Conservation (phyloP, 768 basidiomycete species). For the Roridomyces roridus region DNA sequence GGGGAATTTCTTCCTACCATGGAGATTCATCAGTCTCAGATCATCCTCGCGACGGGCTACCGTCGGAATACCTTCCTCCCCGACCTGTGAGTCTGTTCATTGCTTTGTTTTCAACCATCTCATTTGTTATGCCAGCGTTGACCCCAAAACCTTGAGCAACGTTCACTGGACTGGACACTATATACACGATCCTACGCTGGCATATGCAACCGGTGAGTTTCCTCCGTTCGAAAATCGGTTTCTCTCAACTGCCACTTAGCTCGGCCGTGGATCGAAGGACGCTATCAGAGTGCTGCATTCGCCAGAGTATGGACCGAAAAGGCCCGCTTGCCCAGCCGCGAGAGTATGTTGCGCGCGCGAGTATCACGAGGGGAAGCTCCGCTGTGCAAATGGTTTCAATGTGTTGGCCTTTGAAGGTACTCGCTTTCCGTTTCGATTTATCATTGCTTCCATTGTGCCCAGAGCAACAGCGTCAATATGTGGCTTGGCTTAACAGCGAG, state of each 20-base stretch:
- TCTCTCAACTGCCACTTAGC: neutral
- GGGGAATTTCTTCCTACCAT: no score
- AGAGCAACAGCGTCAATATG: neutral
- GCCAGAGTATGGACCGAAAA: slow-evolving; percentile 29
- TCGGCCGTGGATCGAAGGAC: slow-evolving; percentile 22
- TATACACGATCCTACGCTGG: slow-evolving; percentile 38
- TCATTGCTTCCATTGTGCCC: neutral
- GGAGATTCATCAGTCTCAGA: neutral
- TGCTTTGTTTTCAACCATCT: neutral
- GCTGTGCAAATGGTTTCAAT: neutral
- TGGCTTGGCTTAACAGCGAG: neutral
- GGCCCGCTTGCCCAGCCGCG: slow-evolving; percentile 22
- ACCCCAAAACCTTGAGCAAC: neutral
- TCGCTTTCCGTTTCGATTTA: neutral
- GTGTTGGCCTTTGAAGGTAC: neutral
- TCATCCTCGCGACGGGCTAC: slow-evolving; percentile 5
- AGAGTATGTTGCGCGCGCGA: slow-evolving; percentile 20
- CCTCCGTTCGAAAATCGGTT: neutral
- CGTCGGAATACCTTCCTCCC: neutral
- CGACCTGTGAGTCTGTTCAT: neutral
- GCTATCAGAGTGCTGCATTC: slow-evolving; percentile 23
- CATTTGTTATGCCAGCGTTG: neutral
- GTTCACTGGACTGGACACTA: slow-evolving; percentile 30
- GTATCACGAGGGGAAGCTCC: neutral
- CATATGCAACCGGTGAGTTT: slow-evolving; percentile 22